Base-by-base conservation (phyloP, 176 grass and related monocot species). In the Oryza nivara region DNA sequence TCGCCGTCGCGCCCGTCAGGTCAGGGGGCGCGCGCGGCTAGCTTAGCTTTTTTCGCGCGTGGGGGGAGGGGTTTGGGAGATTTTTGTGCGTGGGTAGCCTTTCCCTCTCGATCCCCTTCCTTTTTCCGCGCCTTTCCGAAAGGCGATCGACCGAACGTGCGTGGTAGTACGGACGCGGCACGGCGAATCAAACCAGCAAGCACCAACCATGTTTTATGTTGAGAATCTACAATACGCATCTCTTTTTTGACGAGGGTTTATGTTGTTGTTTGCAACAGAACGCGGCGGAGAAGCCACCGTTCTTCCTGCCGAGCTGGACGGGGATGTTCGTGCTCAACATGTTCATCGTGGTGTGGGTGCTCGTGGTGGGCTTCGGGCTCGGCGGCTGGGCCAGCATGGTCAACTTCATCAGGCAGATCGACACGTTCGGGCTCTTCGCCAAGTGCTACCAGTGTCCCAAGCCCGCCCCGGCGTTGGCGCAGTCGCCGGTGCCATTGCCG, bases 361-460 rank as follows among this genome's bases (percentile, higher is more conserved):
- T 95, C 5, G 90, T 95, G 68, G 93, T 95, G 3, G 93, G 93
- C n/a, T 95, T 95, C 83, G 93, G 93, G 1, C 85, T 95, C 30
- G 93, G 93, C 72, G 93, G 93, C 67, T 95, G 93, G 93, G 93
- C 93, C 49, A 95, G 93, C 86, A 87, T 92, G 90, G 81, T 83
- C 45, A 95, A 95, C 80, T 95, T 95, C 88, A 3, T 95, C 72
- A 81, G 44, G 52, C 93, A 95, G 88, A 88, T 95, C 82, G 83
- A 95, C 90, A 95, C 93, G 76, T 95, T 95, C 76, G 93, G 93
- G 0, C 90, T 95, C 83, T 95, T 95, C 73, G 90, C 90, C 88
- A 95, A 95, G 80, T 95, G 93, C 93, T 95, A 95, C 80, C 93
- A 95, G 67, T 95, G 93, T 73, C 93, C 90, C 20, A 95, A 95